A percentile compares a stretch with the other conserved stretches of the same genome.
Evolutionary conservation across 441 rosid genomes (phyloP).

Genomic region (Theobroma grandiflorum): DNA sequence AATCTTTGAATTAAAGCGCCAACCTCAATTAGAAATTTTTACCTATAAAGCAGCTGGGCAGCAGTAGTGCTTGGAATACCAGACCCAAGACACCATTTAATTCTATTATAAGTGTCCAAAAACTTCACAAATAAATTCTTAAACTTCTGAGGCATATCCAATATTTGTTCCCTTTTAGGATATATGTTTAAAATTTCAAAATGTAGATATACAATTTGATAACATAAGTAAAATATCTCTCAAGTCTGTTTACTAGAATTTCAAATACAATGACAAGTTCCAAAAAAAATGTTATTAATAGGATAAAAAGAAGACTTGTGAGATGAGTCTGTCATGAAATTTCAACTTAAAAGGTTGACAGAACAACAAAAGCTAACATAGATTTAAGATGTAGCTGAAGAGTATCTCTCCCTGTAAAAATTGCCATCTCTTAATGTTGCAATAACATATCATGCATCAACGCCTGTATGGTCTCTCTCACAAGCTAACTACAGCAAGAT

Average conservation of each 20-base stretch:
- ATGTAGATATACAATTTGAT: background rate
- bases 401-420: background rate
- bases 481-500: background rate
- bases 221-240: background rate
- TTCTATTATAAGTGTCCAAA: background rate
- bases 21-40: too few relatives aligned
- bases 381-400: background rate
- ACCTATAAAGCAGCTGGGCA: background rate
- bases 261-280: background rate
- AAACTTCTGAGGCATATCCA: background rate
- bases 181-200: background rate
- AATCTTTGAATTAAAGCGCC: background rate
- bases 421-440: constrained; percentile 5
- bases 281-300: background rate
- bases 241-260: background rate
- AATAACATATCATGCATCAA: constrained; percentile 2
- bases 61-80: background rate
- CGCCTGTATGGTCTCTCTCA: constrained; percentile 6
- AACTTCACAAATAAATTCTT: background rate
- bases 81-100: background rate
- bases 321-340: background rate
- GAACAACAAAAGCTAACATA: background rate
- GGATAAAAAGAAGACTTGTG: background rate
- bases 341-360: background rate
- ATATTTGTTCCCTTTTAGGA: background rate